A percentile compares a stretch with the other conserved stretches of the same genome.
phyloP scores from a whole-genome alignment of 768 basidiomycete genomes.

The Tylopilus sp. region DNA sequence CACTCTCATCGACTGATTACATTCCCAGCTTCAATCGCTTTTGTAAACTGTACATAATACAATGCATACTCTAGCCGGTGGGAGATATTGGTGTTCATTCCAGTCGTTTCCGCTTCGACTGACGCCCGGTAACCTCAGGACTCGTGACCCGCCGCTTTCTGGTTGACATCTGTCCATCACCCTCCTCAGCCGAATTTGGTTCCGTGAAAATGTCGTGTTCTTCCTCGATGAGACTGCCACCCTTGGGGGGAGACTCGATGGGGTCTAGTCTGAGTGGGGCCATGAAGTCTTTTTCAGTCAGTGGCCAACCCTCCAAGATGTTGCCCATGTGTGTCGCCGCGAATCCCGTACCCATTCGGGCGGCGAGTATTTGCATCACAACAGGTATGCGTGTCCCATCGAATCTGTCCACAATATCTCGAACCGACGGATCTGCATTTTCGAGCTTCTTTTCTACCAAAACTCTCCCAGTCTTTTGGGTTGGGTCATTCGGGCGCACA shows the following conservation, averaged over 20 bases:
- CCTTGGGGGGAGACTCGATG: neutral
- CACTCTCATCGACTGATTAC: neutral
- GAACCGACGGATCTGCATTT: neutral
- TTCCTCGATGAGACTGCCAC: neutral
- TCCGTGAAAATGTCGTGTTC: neutral
- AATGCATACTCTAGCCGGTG: too few species aligned
- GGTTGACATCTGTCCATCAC: neutral
- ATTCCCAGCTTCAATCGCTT: too few species aligned
- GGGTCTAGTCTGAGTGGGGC: neutral
- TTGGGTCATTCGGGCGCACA: neutral
- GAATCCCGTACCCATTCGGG: neutral
- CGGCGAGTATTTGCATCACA: neutral
- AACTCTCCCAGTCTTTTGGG: neutral
- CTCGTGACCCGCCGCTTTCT: neutral
- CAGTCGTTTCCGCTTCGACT: neutral
- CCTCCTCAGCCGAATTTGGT: neutral
- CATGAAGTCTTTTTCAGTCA: neutral
- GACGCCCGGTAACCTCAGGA: neutral
- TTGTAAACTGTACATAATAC: too few species aligned
- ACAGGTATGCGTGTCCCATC: neutral
- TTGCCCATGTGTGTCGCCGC: neutral
- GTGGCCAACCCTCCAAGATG: neutral
- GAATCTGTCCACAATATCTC: neutral
- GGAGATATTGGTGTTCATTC: neutral
- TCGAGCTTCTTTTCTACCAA: too few species aligned